Base-by-base conservation (phyloP, 441 rosid species). In the Mallotus repandus region DNA sequence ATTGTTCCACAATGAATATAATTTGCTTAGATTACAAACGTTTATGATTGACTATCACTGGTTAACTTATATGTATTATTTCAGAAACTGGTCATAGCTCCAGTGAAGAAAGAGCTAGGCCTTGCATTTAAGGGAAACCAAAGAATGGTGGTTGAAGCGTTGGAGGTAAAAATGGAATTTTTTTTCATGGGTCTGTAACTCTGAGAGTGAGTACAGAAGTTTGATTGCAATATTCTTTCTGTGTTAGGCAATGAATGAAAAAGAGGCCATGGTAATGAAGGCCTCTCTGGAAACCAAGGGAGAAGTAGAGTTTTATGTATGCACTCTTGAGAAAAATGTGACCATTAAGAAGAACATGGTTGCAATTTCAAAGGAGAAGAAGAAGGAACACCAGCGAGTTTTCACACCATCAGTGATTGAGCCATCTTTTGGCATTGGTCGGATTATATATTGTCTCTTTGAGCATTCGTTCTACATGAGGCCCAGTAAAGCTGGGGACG, bases 391-490 rank as follows among this genome's bases (percentile, higher is more conserved):
- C 72, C 92, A 88, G 79, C 82, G 95, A 67, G 87, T 83, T 65
- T 90, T 90, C 75, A 88, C 91, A 4, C 92, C 95, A 16, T 88
- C 95, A 8, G 95, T 90, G 53, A 86, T 90, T 52, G 95, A 90
- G 67, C 93, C 95, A 11, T 88, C 95, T 16, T 86, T 90, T 64
- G 93, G 95, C 69, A 86, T 90, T 76, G 95, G 91, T 9, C 79
- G 95, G 59, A 90, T 90, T 46, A 87, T 90, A 71, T 90, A 88
- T 68, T 90, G 92, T 79, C 93, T 90, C 18, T 88, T 62, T 32
- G 93, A 88, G 78, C 95, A 90, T 76, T 86, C 88, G 52, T 87
- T 86, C 83, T 88, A 90, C 80, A 84, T 74, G 50, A 86, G 93
- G 78, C 81, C 92, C 4, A 88, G 89, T 79, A 87, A 90, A 82